Conservation (phyloP, 495 filamentous ascomycete genomes). For the Platismatia glauca region DNA sequence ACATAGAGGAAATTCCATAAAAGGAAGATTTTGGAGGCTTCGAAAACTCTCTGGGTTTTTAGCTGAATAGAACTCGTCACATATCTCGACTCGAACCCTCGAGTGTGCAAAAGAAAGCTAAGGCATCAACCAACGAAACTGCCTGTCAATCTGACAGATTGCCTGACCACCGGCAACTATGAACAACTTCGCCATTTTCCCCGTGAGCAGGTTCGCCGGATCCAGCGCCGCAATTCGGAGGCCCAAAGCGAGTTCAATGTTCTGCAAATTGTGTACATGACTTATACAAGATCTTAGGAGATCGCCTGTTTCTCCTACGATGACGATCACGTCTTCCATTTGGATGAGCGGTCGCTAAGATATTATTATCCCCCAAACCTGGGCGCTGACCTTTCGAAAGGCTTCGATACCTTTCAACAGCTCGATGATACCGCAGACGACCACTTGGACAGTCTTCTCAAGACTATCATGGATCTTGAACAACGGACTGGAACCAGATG, state of each 20-base stretch:
- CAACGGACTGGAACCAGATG: constrained; percentile 53
- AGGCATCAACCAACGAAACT: background rate
- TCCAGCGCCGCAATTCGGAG: constrained; percentile 55
- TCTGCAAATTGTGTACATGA: background rate
- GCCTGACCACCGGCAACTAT: background rate
- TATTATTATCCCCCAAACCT: constrained; percentile 81
- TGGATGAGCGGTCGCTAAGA: constrained; percentile 66
- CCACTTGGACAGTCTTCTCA: constrained; percentile 77
- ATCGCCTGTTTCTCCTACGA: constrained; percentile 89
- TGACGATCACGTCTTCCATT: constrained; percentile 61
- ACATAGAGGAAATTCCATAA: background rate
- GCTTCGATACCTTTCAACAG: constrained; percentile 76
- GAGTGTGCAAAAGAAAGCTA: background rate
- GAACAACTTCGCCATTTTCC: constrained; percentile 11
- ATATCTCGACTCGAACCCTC: background rate
- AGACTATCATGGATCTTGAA: constrained; percentile 65
- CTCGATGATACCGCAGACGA: constrained; percentile 75
- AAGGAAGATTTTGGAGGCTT: background rate
- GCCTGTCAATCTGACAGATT: background rate
- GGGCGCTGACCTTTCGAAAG: constrained; percentile 60
- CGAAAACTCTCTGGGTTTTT: background rate
- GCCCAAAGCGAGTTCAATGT: constrained; percentile 46
- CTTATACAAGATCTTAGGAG: constrained; percentile 51
- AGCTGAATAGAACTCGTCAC: background rate
- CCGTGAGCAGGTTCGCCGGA: constrained; percentile 26